Percentiles rank a stretch among this genome's conserved stretches.
These are phyloP conservation scores for Prunus armeniaca DNA, from an alignment of 306 rosid genomes.

Conservation along the genomic window DNA sequence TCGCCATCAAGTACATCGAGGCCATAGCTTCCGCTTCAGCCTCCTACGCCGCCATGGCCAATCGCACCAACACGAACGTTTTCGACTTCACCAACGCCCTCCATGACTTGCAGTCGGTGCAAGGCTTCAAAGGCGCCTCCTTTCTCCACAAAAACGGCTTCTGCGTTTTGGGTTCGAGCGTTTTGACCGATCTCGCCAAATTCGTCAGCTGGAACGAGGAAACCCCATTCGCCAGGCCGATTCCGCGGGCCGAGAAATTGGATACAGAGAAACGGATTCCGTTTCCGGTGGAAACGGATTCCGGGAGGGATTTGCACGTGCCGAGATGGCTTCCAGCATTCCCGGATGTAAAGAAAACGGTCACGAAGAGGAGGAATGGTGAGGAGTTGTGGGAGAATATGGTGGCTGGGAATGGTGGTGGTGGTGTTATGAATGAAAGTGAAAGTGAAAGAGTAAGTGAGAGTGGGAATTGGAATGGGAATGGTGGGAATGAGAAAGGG, in stretches of 20 bases:
- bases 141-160: slow-evolving; percentile 13
- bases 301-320: slow-evolving; percentile 23
- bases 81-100: slow-evolving; percentile 62
- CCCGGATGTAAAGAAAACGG: slow-evolving; percentile 28
- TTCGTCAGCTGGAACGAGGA: slow-evolving; percentile 33
- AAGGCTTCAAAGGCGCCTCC: slow-evolving; percentile 55
- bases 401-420: background rate
- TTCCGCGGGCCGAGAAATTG: slow-evolving; percentile 26
- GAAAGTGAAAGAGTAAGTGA: slow-evolving; percentile 9
- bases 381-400: slow-evolving; percentile 65
- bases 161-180: slow-evolving; percentile 40
- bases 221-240: slow-evolving; percentile 50
- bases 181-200: slow-evolving; percentile 42
- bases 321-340: slow-evolving; percentile 73
- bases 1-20: slow-evolving; percentile 47
- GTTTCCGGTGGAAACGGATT: background rate
- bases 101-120: slow-evolving; percentile 41
- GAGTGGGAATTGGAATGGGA: slow-evolving; percentile 6
- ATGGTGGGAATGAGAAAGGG: background rate
- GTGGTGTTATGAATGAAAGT: slow-evolving; percentile 47
- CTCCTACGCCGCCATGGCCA: slow-evolving; percentile 43
- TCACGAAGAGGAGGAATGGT: slow-evolving; percentile 40
- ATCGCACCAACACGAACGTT: slow-evolving; percentile 57
- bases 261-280: background rate
- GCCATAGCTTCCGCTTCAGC: slow-evolving; percentile 44